These are phyloP conservation scores for Talaromyces sp. DNA, from an alignment of 2,329 filamentous ascomycete genomes.

Conservation along the genomic window DNA sequence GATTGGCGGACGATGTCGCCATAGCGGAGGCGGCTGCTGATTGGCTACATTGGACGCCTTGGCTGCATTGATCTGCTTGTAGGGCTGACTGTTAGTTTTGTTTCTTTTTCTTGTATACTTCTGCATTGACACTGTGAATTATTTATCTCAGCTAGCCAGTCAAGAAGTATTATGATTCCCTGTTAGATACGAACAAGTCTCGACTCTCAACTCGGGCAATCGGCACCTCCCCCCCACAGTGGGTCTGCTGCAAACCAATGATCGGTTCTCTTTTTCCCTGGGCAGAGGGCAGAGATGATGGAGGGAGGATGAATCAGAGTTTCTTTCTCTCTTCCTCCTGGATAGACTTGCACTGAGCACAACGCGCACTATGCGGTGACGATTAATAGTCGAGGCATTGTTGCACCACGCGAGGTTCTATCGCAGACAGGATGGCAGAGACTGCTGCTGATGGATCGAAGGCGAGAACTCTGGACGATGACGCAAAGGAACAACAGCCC, in stretches of 20 bases:
- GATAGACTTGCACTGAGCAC: no score
- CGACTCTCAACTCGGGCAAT: background rate
- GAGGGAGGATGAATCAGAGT: background rate
- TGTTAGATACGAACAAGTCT: background rate
- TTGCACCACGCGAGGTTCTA: no score
- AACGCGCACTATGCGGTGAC: background rate
- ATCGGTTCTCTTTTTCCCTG: background rate
- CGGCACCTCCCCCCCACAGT: background rate
- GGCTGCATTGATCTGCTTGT: background rate
- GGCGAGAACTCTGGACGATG: background rate
- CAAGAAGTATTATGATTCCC: background rate
- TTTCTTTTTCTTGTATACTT: background rate
- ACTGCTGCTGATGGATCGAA: background rate
- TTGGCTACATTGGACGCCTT: background rate
- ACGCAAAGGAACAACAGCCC: background rate
- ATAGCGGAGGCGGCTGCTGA: conserved; percentile 6
- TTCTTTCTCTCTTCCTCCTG: background rate
- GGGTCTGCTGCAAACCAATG: background rate
- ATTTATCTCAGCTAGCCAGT: no score
- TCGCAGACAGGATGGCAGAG: conserved; percentile 1
- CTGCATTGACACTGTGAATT: background rate
- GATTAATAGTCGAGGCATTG: background rate
- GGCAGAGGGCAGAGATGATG: background rate
- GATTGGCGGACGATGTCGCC: conserved; percentile 13
- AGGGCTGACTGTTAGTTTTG: background rate